phyloP scores from a whole-genome alignment of 306 rosid genomes.

The Casuarina equisetifolia region DNA sequence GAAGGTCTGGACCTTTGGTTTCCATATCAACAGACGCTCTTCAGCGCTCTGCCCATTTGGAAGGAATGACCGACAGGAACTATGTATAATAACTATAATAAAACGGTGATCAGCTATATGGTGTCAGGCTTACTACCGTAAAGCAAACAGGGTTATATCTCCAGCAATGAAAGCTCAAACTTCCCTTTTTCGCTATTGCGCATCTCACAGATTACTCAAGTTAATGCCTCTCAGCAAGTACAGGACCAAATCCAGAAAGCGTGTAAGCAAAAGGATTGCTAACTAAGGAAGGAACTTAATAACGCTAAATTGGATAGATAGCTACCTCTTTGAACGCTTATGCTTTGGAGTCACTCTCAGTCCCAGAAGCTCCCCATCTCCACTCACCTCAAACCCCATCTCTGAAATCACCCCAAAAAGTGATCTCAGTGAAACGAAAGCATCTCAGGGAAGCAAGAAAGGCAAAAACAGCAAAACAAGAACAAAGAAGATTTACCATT shows the following conservation, averaged over 20 bases:
- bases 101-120: slow-evolving; percentile 8
- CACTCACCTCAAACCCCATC: slow-evolving; percentile 53
- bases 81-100: slow-evolving; percentile 18
- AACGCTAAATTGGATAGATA: slow-evolving; percentile 27
- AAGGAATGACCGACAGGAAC: slow-evolving; percentile 24
- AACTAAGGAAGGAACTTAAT: slow-evolving; percentile 30
- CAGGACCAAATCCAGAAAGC: slow-evolving; percentile 14
- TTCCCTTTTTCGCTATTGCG: slow-evolving; percentile 27
- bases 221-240: slow-evolving; percentile 13
- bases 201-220: slow-evolving; percentile 29
- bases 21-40: slow-evolving; percentile 22
- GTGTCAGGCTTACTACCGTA: slow-evolving; percentile 11
- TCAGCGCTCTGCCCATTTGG: slow-evolving; percentile 24
- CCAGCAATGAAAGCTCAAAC: slow-evolving; percentile 37
- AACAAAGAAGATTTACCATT: slow-evolving; percentile 31
- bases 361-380: slow-evolving; percentile 50
- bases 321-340: slow-evolving; percentile 81
- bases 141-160: background rate
- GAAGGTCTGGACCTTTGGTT: slow-evolving; percentile 24
- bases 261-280: slow-evolving; percentile 21
- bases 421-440: slow-evolving; percentile 27
- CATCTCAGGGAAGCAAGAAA: slow-evolving; percentile 18
- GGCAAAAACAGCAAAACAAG: slow-evolving; percentile 24
- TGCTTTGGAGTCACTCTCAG: slow-evolving; percentile 56
- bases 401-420: slow-evolving; percentile 43